phyloP scores from a whole-genome alignment of 345 rosid genomes.

The Gossypium longicalyx region DNA sequence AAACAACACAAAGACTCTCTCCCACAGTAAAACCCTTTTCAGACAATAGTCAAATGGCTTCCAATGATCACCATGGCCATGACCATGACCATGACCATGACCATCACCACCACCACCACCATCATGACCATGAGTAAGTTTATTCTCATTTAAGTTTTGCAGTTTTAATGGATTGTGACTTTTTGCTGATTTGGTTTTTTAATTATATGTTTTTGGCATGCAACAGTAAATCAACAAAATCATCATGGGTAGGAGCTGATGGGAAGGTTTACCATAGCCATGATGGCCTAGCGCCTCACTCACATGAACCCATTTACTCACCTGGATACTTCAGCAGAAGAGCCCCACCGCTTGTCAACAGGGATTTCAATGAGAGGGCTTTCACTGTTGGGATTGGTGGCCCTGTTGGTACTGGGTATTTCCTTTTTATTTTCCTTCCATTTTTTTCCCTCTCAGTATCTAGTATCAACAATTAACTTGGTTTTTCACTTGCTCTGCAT shows the following conservation, averaged over 20 bases:
- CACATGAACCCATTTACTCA: slow-evolving; percentile 96
- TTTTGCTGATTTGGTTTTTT: neutral
- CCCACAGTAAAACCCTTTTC: neutral
- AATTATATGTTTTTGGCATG: neutral
- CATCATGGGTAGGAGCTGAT: slow-evolving; percentile 77
- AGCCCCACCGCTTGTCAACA: slow-evolving; percentile 68
- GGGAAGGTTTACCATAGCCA: slow-evolving; percentile 90
- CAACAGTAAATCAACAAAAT: slow-evolving; percentile 31
- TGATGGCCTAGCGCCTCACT: slow-evolving; percentile 96
- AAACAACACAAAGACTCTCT: neutral
- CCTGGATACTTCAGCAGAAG: slow-evolving; percentile 89
- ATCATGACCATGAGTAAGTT: slow-evolving; percentile 28
- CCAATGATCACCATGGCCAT: neutral
- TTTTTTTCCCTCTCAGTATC: neutral
- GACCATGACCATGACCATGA: slow-evolving; percentile 23
- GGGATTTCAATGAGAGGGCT: slow-evolving; percentile 87
- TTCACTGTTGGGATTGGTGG: slow-evolving; percentile 96
- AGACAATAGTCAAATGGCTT: slow-evolving; percentile 8
- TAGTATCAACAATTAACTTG: neutral
- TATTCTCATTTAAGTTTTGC: neutral
- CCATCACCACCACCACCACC: neutral
- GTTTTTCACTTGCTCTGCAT: neutral
- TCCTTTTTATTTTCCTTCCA: neutral
- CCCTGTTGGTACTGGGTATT: slow-evolving; percentile 95
- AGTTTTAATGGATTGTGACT: neutral